Conservation (phyloP, 306 rosid genomes). For the Medicago arabica region DNA sequence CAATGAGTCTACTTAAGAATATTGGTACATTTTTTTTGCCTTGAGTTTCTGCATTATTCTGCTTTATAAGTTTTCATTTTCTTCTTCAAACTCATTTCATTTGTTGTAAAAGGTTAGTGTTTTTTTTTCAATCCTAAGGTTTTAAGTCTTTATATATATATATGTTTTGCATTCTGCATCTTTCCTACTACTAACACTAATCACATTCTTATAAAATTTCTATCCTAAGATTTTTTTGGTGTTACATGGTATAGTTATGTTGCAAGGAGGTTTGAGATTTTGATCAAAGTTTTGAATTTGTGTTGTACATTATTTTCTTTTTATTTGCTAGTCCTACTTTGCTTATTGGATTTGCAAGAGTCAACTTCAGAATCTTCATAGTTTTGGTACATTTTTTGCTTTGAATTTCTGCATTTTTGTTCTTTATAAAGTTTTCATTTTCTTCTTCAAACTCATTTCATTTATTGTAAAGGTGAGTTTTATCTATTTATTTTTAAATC, state of each 20-base stretch:
- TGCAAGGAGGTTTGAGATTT: slow-evolving; percentile 57
- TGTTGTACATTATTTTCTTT: background rate
- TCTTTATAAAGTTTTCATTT: slow-evolving; percentile 20
- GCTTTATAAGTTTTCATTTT: slow-evolving; percentile 20
- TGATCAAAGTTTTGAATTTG: background rate
- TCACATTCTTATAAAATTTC: slow-evolving; percentile 36
- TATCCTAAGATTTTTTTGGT: slow-evolving; percentile 48
- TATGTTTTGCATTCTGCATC: background rate
- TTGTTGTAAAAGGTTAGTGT: no score
- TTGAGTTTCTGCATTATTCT: slow-evolving; percentile 35
- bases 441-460: background rate
- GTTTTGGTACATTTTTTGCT: slow-evolving; percentile 21
- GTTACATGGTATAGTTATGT: slow-evolving; percentile 51
- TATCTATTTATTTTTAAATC: background rate
- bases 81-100: background rate
- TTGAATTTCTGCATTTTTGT: slow-evolving; percentile 6
- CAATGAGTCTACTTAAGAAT: slow-evolving; percentile 10
- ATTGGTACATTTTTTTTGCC: background rate
- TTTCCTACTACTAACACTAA: background rate
- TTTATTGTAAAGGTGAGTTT: slow-evolving; percentile 9
- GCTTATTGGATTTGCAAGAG: slow-evolving; percentile 7
- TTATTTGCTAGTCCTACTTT: no score
- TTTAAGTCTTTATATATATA: background rate
- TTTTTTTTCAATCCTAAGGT: background rate
- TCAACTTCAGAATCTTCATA: slow-evolving; percentile 11